Base-by-base conservation (phyloP, 225 moss, liverwort and hornwort genomes). In the Marchantia polymorpha region DNA sequence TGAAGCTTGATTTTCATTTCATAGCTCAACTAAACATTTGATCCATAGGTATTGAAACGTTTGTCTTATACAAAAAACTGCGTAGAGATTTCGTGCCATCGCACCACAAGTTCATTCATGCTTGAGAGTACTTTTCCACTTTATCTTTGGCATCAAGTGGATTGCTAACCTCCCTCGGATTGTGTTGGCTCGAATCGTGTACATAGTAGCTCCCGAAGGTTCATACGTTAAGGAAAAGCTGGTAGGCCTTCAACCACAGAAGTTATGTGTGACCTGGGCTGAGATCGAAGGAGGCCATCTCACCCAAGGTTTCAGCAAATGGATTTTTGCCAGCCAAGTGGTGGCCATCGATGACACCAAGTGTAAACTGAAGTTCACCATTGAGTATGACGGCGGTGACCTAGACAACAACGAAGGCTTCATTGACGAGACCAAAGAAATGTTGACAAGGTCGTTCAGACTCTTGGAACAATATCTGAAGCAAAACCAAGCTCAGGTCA, bases 171-270 rank as follows among this genome's bases (percentile, higher is more conserved):
- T 17, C 61, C 22, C 65, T 69, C 10, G 12, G 20, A 12, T 31
- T 39, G n/a, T 20, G 0, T 73, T 26, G 58, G 56, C 13, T 56
- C 19, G 14, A 8, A 1, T 19, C 10, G 20, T 47, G 31, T 63
- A 7, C 13, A 39, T 11, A 48, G 25, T 17, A 77, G 77, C 47
- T 59, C 75, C 75, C 13, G 56, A 58, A 30, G 58, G 75, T 25
- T 50, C 77, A 3, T 65, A 51, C 7, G 77, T 77, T 0, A 77
- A 77, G 77, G 77, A 77, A 23, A 77, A 77, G 64, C 52, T 77
- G 47, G 77, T 77, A 20, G 77, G 77, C 7, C 77, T 77, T 13
- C 77, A 77, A 77, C 77, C 77, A 26, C 77, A 77, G 77, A 77
- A 77, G 52, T 19, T 48, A 26, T 77, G 77, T 9, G 77, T 77